Evolutionary conservation across 176 grass and related monocot genomes (phyloP).

Genomic region (Hyparrhenia diplandra): DNA sequence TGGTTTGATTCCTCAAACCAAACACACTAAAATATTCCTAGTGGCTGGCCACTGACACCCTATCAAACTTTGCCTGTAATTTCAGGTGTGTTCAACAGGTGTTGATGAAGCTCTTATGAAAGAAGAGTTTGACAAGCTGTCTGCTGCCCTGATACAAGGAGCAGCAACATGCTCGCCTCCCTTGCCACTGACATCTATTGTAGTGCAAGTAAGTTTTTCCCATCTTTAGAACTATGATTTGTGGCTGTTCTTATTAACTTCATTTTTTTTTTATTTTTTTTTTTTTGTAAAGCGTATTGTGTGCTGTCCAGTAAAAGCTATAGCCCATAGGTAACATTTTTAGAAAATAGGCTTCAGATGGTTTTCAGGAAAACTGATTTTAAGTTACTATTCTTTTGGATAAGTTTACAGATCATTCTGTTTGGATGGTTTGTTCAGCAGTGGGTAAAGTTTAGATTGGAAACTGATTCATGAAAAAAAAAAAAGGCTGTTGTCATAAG

Average conservation of each 20-base stretch:
- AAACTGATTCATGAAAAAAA: neutral
- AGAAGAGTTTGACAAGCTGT: conserved; percentile 85
- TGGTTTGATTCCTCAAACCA: neutral
- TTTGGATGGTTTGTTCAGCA: neutral
- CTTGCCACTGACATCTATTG: conserved; percentile 80
- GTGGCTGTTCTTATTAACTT: neutral
- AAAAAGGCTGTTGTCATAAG: neutral
- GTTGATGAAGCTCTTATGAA: conserved; percentile 76
- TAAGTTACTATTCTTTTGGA: neutral
- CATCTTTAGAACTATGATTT: conserved; percentile 14
- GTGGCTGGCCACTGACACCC: neutral
- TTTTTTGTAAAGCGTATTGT: neutral
- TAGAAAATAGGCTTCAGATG: neutral
- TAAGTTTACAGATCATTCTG: neutral
- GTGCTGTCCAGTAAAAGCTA: neutral
- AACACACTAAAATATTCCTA: neutral
- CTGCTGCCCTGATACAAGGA: conserved; percentile 38
- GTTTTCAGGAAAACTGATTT: neutral
- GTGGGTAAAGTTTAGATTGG: neutral
- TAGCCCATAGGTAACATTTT: neutral
- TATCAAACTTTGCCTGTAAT: conserved; percentile 6
- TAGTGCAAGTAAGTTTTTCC: conserved; percentile 68
- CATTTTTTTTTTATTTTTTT: neutral
- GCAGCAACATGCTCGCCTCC: conserved; percentile 54
- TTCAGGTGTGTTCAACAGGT: conserved; percentile 78